Percentiles rank a stretch among this genome's conserved stretches.
Conservation (phyloP, 2,329 filamentous ascomycete species). For the Penicillium sp. region DNA sequence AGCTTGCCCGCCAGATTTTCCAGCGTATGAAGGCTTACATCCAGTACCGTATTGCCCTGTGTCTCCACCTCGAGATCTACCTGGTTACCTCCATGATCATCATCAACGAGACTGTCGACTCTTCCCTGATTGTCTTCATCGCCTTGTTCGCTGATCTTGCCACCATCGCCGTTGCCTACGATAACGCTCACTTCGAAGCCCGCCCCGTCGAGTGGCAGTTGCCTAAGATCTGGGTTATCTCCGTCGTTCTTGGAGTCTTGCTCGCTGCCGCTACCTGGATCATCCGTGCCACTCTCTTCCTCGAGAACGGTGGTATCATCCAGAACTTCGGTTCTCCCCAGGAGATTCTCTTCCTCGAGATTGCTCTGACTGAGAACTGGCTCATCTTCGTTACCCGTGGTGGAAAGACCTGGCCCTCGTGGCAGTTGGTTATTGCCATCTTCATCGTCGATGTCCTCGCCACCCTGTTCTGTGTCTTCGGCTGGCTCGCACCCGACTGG, state of each 20-base stretch:
- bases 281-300: conserved; percentile 68
- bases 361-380: conserved; percentile 93
- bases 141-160: conserved; percentile 77
- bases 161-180: conserved; percentile 75
- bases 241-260: conserved; percentile 58
- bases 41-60: conserved; percentile 74
- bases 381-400: conserved; percentile 95
- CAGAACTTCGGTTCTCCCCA: conserved; percentile 73
- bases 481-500: conserved; percentile 64
- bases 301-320: conserved; percentile 69
- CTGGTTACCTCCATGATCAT: conserved; percentile 76
- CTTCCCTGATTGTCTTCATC: conserved; percentile 75
- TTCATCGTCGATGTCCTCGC: conserved; percentile 69
- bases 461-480: conserved; percentile 73
- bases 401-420: conserved; percentile 70
- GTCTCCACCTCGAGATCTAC: conserved; percentile 73
- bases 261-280: conserved; percentile 72
- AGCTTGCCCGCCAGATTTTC: conserved; percentile 73
- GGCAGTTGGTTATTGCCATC: conserved; percentile 71
- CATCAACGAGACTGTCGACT: conserved; percentile 72
- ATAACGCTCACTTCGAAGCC: conserved; percentile 73
- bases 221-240: conserved; percentile 77
- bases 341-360: conserved; percentile 82
- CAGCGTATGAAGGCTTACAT: conserved; percentile 77
- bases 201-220: conserved; percentile 78